Base-by-base conservation (phyloP, 306 rosid species). In the Cucumis hystrix region DNA sequence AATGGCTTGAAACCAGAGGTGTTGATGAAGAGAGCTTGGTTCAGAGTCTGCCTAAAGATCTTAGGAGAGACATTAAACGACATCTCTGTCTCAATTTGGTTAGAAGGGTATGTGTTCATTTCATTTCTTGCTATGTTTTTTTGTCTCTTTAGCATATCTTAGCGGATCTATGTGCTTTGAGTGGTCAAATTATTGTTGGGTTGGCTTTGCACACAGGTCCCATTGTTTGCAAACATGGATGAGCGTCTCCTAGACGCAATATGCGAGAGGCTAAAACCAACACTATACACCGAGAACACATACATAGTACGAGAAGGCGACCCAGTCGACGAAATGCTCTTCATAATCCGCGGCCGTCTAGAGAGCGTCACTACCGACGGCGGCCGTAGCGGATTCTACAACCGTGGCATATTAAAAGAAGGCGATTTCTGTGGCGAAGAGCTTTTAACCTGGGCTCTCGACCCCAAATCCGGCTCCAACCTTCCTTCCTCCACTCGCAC, bases 361-460 rank as follows among this genome's bases (percentile, higher is more conserved):
- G 98, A 94, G 81, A 91, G 95, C 83, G 95, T 86, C 8, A 91
- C 98, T 1, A 91, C 95, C 35, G 98, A 91, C 79, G 98, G 98
- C 11, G 97, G 98, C 75, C 85, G 97, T 74, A 94, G 96, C 67
- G 98, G 98, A 28, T 94, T 94, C 79, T 91, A 87, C 91, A 94
- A 94, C 82, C 79, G 96, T n/a, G 95, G 98, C 25, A 40, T 89
- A 23, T 87, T 91, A 6, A 87, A 89, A 80, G 97, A 90, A 82
- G 90, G 87, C 8, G 98, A 94, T 57, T 91, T 91, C 52, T 94
- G 97, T 51, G 98, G 98, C 3, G 97, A 94, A 81, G 97, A 91
- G 89, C 88, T 94, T 8, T 82, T 94, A 33, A 94, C 98, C 30
- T 91, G 98, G 98, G 97, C 98, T 25, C 16, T 94, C 75, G 97